Base-by-base conservation (phyloP, 176 grass and related monocot species). In the Bolboschoenus planiculmis region DNA sequence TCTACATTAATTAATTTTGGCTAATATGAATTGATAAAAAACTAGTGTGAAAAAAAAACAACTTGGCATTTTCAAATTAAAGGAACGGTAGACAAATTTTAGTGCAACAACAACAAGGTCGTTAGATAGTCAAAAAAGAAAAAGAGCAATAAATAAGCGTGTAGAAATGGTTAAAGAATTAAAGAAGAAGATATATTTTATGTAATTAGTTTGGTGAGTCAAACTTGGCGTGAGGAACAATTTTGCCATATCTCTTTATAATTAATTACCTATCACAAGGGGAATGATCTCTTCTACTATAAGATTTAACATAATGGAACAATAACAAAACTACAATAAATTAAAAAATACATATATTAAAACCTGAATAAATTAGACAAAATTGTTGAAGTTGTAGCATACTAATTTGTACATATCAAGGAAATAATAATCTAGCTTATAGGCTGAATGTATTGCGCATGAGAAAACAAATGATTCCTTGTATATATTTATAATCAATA, bases 191-290 rank as follows among this genome's bases (percentile, higher is more conserved):
- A 20, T n/a, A 66, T 74, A 4, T 16, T 74, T 29, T 13, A 47
- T 29, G 23, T 39, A 0, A 10, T 72, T 74, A 14, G 23, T 74
- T 74, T 47, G 42, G 46, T 44, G 46, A 77, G 72, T 53, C 72
- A 53, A 53, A 77, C 72, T 77, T 77, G 72, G 72, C 46, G 72
- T 53, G 46, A 51, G 33, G 46, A 77, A 51, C 26, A 77, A 77
- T 51, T 26, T 77, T 53, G 72, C 72, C 72, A 34, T 20, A 77
- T 34, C 72, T 53, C 23, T 31, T 51, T 2, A 34, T 59, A n/a
- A n/a, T n/a, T n/a, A n/a, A n/a, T n/a, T n/a, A 61, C 26, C 65
- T 23, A 39, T 70, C 7, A 29, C 15, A 77, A 30, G 70, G 70
- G 29, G 3, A 53, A 29, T 47, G 39, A 51, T 33, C 53, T 74